These are phyloP conservation scores for Chaetoscypha palmicola DNA, from an alignment of 2,329 filamentous ascomycete genomes.

Conservation along the genomic window DNA sequence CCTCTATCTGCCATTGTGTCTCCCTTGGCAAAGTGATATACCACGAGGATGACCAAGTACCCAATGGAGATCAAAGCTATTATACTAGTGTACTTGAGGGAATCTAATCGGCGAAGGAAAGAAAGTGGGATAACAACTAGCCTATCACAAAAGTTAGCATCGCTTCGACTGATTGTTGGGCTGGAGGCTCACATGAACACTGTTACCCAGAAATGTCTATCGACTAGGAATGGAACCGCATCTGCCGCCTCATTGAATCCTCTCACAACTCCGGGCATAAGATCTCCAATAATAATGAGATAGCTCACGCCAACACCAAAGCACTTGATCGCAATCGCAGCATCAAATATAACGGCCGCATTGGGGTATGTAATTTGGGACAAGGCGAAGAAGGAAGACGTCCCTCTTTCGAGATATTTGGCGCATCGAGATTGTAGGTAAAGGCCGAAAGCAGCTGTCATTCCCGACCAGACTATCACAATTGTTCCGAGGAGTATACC, in stretches of 20 bases:
- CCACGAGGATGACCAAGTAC: constrained; percentile 85
- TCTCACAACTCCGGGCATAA: constrained; percentile 90
- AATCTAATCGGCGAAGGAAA: constrained; percentile 85
- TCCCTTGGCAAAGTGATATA: constrained; percentile 78
- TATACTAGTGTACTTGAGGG: constrained; percentile 93
- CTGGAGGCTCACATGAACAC: constrained; percentile 69
- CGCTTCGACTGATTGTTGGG: not conserved
- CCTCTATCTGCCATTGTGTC: constrained; percentile 71
- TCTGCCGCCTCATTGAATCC: constrained; percentile 65
- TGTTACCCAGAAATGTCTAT: constrained; percentile 96
- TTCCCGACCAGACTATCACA: constrained; percentile 84
- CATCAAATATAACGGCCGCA: constrained; percentile 89
- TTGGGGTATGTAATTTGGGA: constrained; percentile 97
- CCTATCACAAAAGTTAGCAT: constrained; percentile 37
- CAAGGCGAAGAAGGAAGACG: constrained; percentile 89
- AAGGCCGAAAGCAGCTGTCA: constrained; percentile 84
- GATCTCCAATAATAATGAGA: constrained; percentile 94
- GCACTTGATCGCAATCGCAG: constrained; percentile 93
- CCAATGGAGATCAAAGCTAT: constrained; percentile 87
- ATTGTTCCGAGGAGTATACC: constrained; percentile 78
- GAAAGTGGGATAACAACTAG: constrained; percentile 89
- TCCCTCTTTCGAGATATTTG: constrained; percentile 82
- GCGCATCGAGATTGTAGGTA: constrained; percentile 93
- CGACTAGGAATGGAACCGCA: constrained; percentile 67
- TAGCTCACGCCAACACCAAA: constrained; percentile 97